Evolutionary conservation across 2,329 filamentous ascomycete genomes (phyloP), one percentile per base, ranked within the genome.

Genomic region (Bertia moriformis): DNA sequence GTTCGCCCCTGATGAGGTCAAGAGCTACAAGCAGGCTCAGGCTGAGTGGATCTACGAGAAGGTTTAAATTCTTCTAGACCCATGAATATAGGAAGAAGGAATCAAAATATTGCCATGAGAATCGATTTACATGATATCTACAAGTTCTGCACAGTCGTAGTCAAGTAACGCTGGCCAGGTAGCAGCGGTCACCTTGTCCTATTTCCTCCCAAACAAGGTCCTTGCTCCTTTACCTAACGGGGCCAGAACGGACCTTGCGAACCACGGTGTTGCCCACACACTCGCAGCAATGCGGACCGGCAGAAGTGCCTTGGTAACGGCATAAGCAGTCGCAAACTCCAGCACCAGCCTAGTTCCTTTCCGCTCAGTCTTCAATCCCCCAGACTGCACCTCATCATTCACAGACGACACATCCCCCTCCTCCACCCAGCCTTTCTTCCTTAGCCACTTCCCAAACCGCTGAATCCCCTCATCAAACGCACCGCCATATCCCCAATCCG

Each of bases 41-140:
- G 75, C 83, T 67, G 77, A 83, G 73, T 96, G 91, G 91, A 72
- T 96, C 73, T 96, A 95, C 73, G 91, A 98, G 83, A 89, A 93
- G 74, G 53, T 67, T 47, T 69, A 67, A 59, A 53, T 44, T 40
- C n/a, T 35, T 15, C 30, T 29, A 29, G 10, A 29, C 10, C 24
- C n/a, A n/a, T 10, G 24, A n/a, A n/a, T 29, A n/a, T 29, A 29
- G 24, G 24, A 29, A n/a, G 24, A 10, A 29, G 24, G 10, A 10
- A 29, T 29, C 24, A 29, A n/a, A 29, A 29, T 10, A 29, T 10
- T n/a, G 10, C 24, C 24, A 29, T n/a, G 24, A 29, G 24, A 29
- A 29, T 10, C n/a, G n/a, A n/a, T n/a, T n/a, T n/a, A n/a, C n/a
- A n/a, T n/a, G n/a, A n/a, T n/a, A n/a, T n/a, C n/a, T n/a, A n/a